Percentiles rank a stretch among this genome's conserved stretches.
Evolutionary conservation across 805 yeast genomes (phyloP).

Genomic region (Peterozyma xylosa): DNA sequence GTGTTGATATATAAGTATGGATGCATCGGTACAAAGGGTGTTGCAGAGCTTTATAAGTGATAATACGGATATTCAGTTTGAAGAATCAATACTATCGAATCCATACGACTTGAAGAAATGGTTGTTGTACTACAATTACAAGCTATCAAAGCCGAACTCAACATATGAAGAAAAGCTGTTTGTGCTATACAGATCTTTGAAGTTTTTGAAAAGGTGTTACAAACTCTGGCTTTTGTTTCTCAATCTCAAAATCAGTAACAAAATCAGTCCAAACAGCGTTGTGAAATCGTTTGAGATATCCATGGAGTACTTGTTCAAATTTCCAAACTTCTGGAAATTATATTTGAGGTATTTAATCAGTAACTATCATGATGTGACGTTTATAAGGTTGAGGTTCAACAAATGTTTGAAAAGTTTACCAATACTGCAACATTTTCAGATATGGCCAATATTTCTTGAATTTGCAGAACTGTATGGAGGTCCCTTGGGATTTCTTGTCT

Average conservation of each 20-base stretch:
- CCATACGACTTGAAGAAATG: constrained; percentile 31
- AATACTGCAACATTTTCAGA: constrained; percentile 41
- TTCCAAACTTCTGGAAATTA: constrained; percentile 45
- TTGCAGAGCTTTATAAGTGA: not conserved
- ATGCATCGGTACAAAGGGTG: too few species aligned
- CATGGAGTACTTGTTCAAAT: constrained; percentile 30
- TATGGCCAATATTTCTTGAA: constrained; percentile 48
- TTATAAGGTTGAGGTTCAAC: constrained; percentile 39
- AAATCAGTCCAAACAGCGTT: not conserved
- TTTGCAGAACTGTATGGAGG: constrained; percentile 40
- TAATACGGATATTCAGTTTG: constrained; percentile 26
- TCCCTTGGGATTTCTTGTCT: constrained; percentile 23
- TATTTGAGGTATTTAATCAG: constrained; percentile 35
- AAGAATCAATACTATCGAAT: constrained; percentile 25
- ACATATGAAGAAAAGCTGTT: constrained; percentile 30
- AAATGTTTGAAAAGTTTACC: constrained; percentile 41
- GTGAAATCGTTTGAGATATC: constrained; percentile 35
- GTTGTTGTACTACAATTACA: constrained; percentile 34
- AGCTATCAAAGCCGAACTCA: constrained; percentile 16
- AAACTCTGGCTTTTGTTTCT: constrained; percentile 50
- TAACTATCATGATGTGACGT: constrained; percentile 25
- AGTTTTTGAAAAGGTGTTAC: constrained; percentile 33
- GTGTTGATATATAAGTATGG: too few species aligned
- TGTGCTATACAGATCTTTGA: constrained; percentile 45
- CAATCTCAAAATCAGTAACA: constrained; percentile 26